phyloP scores from a whole-genome alignment of 805 yeast genomes.

The Candida rishiriensis region DNA sequence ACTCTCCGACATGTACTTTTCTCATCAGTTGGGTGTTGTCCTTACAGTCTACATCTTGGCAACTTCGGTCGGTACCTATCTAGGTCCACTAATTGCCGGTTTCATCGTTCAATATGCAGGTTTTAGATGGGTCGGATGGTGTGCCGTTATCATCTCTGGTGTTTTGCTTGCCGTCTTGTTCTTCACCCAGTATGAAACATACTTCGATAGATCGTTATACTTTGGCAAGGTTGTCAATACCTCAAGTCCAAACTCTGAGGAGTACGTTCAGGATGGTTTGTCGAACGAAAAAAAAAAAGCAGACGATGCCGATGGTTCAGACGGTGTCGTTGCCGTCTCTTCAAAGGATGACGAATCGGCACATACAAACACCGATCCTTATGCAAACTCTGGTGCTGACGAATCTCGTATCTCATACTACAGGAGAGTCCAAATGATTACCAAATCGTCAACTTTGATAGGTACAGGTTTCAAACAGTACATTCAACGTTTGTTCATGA shows the following conservation, averaged over 20 bases:
- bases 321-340: conserved; percentile 3
- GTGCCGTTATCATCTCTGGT: conserved; percentile 61
- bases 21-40: conserved; percentile 70
- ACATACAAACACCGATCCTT: not conserved
- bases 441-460: conserved; percentile 53
- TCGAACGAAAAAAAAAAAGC: conserved; percentile 5
- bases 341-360: conserved; percentile 1
- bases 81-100: conserved; percentile 81
- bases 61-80: conserved; percentile 70
- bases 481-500: conserved; percentile 42
- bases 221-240: conserved; percentile 29
- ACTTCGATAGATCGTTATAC: conserved; percentile 51
- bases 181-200: conserved; percentile 68
- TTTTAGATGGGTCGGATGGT: conserved; percentile 80
- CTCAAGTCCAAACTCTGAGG: too few species aligned
- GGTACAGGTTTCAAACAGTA: conserved; percentile 70
- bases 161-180: conserved; percentile 48
- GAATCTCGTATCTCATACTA: conserved; percentile 41
- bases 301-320: conserved; percentile 4
- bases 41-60: conserved; percentile 72
- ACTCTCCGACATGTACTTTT: conserved; percentile 68
- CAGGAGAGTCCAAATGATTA: conserved; percentile 43
- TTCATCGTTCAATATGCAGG: conserved; percentile 53
- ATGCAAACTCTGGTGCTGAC: conserved; percentile 31
- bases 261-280: not conserved